Conservation (phyloP, 352 stramenopile species). For the Globisporangium carolinianum region DNA sequence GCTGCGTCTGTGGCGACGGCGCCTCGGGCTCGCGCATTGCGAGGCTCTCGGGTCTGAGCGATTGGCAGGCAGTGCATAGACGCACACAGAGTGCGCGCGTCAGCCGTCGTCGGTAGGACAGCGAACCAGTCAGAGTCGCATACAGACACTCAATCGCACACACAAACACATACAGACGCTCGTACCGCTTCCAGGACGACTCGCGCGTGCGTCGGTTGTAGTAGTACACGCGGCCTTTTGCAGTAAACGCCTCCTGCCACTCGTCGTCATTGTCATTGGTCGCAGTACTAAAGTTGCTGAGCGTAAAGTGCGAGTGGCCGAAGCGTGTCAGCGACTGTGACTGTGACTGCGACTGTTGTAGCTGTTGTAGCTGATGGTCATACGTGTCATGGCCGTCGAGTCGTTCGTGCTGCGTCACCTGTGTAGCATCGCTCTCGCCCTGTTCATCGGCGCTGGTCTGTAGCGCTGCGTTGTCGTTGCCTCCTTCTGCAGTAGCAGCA, state of each 20-base stretch:
- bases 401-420: neutral
- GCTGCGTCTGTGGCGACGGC: slow-evolving; percentile 2
- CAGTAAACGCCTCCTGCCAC: slow-evolving; percentile 81
- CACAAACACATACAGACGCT: too few relatives aligned
- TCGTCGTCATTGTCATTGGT: slow-evolving; percentile 25
- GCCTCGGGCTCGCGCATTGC: neutral
- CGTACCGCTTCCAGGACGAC: slow-evolving; percentile 79
- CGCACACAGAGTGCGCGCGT: too few relatives aligned
- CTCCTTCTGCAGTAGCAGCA: too few relatives aligned
- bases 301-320: slow-evolving; percentile 11
- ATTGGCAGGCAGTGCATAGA: neutral
- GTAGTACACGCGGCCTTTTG: slow-evolving; percentile 84
- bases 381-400: neutral
- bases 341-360: too few relatives aligned
- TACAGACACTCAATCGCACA: too few relatives aligned
- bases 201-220: slow-evolving; percentile 83
- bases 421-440: neutral
- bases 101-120: too few relatives aligned
- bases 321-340: neutral
- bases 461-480: too few relatives aligned
- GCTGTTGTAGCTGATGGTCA: neutral
- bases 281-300: slow-evolving; percentile 11
- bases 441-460: slow-evolving; percentile 12
- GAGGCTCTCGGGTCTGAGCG: slow-evolving; percentile 12
- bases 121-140: too few relatives aligned